A percentile compares a stretch with the other conserved stretches of the same genome.
These are phyloP conservation scores for Plantago ovata DNA, from an alignment of 257 asterid species.

Conservation along the genomic window DNA sequence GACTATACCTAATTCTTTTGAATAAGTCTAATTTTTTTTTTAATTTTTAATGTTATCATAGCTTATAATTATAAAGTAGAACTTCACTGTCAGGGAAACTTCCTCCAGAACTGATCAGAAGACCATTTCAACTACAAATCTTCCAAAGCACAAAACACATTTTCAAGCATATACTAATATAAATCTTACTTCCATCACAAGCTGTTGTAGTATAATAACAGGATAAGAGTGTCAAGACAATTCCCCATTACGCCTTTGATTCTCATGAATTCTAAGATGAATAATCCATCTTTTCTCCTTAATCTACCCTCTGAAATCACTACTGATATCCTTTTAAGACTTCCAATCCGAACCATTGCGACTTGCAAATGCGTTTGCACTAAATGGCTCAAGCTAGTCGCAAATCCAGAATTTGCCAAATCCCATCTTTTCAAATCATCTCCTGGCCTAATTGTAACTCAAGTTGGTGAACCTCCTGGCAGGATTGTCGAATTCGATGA, in stretches of 20 bases:
- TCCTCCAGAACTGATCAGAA: no score
- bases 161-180: no score
- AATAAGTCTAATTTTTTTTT: no score
- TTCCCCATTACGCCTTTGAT: background rate
- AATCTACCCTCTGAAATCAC: constrained; percentile 28
- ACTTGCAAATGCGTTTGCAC: constrained; percentile 31
- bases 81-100: no score
- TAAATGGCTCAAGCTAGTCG: constrained; percentile 22
- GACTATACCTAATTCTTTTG: no score
- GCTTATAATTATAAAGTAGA: no score
- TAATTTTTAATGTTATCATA: no score
- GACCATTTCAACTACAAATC: no score
- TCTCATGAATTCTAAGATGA: background rate
- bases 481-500: constrained; percentile 21
- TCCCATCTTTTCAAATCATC: constrained; percentile 23
- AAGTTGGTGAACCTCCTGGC: background rate
- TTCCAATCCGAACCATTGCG: constrained; percentile 20
- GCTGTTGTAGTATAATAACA: background rate
- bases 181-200: no score
- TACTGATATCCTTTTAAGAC: constrained; percentile 28
- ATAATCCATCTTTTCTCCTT: background rate
- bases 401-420: constrained; percentile 19
- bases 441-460: constrained; percentile 10
- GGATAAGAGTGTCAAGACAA: no score
- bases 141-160: no score